Conservation (phyloP, 495 filamentous ascomycete species). For the Usnea hakonensis region DNA sequence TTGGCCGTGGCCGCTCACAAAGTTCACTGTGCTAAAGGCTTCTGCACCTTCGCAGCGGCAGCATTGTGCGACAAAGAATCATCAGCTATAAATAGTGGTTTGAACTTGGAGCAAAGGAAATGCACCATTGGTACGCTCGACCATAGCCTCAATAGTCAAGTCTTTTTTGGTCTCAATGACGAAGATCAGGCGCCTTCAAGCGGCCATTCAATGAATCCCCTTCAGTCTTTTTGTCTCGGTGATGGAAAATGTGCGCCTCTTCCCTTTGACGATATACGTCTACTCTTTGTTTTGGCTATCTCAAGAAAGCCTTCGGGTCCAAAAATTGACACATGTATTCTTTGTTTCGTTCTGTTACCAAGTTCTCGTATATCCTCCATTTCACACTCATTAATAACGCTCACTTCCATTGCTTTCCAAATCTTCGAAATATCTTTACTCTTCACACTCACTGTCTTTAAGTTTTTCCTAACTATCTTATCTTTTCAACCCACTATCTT, state of each 20-base stretch:
- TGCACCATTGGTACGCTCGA: background rate
- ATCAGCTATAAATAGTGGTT: background rate
- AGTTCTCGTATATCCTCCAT: background rate
- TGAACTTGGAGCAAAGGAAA: background rate
- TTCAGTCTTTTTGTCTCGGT: background rate
- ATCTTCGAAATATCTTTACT: background rate
- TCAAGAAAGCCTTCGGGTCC: background rate
- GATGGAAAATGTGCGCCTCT: background rate
- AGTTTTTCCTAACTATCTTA: background rate
- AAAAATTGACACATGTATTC: background rate
- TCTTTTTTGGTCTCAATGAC: background rate
- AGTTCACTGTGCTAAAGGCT: background rate
- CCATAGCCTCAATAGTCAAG: background rate
- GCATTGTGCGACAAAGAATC: background rate
- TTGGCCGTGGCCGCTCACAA: background rate
- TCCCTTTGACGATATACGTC: background rate
- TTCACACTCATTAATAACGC: background rate
- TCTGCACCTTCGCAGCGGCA: background rate
- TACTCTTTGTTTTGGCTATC: background rate
- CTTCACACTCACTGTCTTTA: background rate
- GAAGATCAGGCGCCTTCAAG: background rate
- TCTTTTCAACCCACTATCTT: background rate
- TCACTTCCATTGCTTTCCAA: background rate
- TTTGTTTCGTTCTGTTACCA: background rate
- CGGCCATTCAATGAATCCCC: background rate